These are phyloP conservation scores for Gaertneriomyces semiglobifer DNA, from an alignment of 192 early-diverging fungal species.

Conservation along the genomic window DNA sequence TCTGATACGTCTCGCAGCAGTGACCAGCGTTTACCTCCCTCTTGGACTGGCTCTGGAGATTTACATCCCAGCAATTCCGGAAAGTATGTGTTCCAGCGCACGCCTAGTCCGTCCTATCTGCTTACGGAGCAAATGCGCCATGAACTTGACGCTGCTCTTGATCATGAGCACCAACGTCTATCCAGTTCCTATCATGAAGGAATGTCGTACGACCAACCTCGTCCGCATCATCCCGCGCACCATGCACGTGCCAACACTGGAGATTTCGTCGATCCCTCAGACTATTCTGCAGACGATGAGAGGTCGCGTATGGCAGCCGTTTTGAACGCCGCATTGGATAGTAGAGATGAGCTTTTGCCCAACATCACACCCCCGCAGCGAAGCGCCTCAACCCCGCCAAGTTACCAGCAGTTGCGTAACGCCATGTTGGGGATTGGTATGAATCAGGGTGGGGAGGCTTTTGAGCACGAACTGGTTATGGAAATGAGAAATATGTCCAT, in stretches of 20 bases:
- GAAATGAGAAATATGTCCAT: conserved; percentile 52
- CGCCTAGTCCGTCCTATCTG: conserved; percentile 3
- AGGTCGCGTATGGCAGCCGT: conserved; percentile 54
- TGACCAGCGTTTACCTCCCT: too few species aligned
- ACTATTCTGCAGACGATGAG: conserved; percentile 50
- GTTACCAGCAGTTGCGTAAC: conserved; percentile 37
- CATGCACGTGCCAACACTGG: conserved; percentile 24
- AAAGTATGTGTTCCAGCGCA: too few species aligned
- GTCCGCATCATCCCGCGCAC: conserved; percentile 13
- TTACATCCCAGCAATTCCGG: too few species aligned
- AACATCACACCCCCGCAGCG: conserved; percentile 54
- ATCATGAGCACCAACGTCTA: background rate
- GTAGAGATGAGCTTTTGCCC: conserved; percentile 47
- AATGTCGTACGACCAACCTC: too few species aligned
- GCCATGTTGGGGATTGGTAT: conserved; percentile 18
- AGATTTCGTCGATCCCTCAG: conserved; percentile 25
- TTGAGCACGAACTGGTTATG: conserved; percentile 47
- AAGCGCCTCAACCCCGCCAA: conserved; percentile 66
- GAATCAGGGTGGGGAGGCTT: conserved; percentile 13
- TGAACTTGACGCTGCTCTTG: conserved; percentile 39
- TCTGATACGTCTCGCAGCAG: too few species aligned
- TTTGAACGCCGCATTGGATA: conserved; percentile 59
- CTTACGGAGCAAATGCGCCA: conserved; percentile 34
- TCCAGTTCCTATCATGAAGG: too few species aligned
- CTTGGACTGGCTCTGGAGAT: too few species aligned